phyloP scores from a whole-genome alignment of 2,329 filamentous ascomycete species.

The Diaporthe ampelina region DNA sequence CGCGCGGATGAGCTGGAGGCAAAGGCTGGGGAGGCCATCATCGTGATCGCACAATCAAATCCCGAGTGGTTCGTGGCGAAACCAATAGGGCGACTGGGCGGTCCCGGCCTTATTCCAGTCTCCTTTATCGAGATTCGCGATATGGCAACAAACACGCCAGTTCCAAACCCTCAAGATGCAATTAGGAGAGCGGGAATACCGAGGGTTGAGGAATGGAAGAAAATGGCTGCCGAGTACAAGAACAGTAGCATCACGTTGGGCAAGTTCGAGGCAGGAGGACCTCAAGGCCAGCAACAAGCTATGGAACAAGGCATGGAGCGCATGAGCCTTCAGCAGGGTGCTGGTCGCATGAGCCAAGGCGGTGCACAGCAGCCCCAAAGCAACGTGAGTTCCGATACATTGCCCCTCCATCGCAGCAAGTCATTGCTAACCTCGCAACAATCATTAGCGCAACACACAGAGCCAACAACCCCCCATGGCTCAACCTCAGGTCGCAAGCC shows the following conservation, averaged over 20 bases:
- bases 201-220: conserved; percentile 98
- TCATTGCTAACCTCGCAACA: conserved; percentile 45
- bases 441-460: conserved; percentile 54
- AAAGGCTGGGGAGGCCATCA: conserved; percentile 95
- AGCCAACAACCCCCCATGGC: conserved; percentile 45
- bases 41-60: conserved; percentile 98
- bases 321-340: conserved; percentile 77
- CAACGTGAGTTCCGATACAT: conserved; percentile 58
- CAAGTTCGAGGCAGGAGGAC: conserved; percentile 78
- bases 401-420: background rate
- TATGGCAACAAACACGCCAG: conserved; percentile 88
- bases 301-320: conserved; percentile 81
- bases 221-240: conserved; percentile 99
- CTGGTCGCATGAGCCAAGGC: conserved; percentile 61
- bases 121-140: conserved; percentile 97
- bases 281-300: conserved; percentile 57
- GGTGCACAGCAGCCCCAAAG: conserved; percentile 56
- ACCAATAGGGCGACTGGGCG: conserved; percentile 96
- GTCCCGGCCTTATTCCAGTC: conserved; percentile 94
- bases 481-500: conserved; percentile 55
- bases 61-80: conserved; percentile 99
- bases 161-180: conserved; percentile 85
- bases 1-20: conserved; percentile 96
- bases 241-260: conserved; percentile 98
- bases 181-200: conserved; percentile 92